phyloP scores from a whole-genome alignment of 1,139 yeast genomes.

The Candida sojae region DNA sequence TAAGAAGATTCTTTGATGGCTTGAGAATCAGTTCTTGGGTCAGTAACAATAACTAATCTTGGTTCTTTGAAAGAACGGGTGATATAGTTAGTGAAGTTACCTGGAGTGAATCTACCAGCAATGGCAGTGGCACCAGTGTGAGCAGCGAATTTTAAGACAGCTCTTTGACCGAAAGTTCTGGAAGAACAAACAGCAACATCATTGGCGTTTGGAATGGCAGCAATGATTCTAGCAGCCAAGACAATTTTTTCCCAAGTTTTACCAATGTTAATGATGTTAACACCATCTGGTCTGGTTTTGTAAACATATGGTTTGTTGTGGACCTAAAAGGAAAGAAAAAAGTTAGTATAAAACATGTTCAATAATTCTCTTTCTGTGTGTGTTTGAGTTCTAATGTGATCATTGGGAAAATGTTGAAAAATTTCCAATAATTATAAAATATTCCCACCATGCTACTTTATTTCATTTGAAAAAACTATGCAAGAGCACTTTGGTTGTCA shows the following conservation, averaged over 20 bases:
- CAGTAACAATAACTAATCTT: slow-evolving; percentile 98
- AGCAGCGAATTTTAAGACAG: slow-evolving; percentile 98
- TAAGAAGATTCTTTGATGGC: slow-evolving; percentile 99
- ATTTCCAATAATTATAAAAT: too few relatives aligned
- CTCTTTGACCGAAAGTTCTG: slow-evolving; percentile 99
- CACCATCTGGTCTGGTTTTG: slow-evolving; percentile 99
- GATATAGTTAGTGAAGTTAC: slow-evolving; percentile 99
- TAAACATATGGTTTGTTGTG: slow-evolving; percentile 99
- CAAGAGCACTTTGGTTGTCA: too few relatives aligned
- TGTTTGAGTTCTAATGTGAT: not conserved
- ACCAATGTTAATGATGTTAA: slow-evolving; percentile 95
- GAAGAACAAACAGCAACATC: slow-evolving; percentile 99
- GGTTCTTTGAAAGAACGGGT: slow-evolving; percentile 99
- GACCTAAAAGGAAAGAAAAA: slow-evolving; percentile 50
- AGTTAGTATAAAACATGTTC: slow-evolving; percentile 35
- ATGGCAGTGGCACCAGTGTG: slow-evolving; percentile 99
- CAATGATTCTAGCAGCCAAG: slow-evolving; percentile 99
- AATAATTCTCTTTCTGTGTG: not conserved
- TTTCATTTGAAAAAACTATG: too few relatives aligned
- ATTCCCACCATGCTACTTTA: too few relatives aligned
- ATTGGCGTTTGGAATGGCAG: slow-evolving; percentile 97
- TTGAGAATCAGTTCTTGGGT: slow-evolving; percentile 99
- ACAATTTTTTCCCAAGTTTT: slow-evolving; percentile 99
- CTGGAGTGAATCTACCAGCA: slow-evolving; percentile 99
- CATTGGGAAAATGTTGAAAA: too few relatives aligned